A percentile compares a stretch with the other conserved stretches of the same genome.
Conservation (phyloP, 169 alveolate species). For the Cryptosporidium felis region DNA sequence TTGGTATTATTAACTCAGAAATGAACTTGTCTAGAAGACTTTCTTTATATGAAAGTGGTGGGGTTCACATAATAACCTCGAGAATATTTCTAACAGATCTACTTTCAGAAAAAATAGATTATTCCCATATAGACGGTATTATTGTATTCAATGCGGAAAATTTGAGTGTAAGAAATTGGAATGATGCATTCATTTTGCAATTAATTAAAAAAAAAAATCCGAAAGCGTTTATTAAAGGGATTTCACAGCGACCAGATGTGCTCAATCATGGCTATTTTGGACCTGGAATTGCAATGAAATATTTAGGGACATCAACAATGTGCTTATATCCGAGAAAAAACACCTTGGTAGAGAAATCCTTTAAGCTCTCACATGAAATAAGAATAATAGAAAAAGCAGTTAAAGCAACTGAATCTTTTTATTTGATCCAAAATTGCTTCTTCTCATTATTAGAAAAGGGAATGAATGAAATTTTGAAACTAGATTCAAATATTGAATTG, state of each 20-base stretch:
- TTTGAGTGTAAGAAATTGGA: conserved; percentile 51
- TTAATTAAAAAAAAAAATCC: conserved; percentile 71
- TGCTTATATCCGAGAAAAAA: conserved; percentile 25
- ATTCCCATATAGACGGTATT: conserved; percentile 68
- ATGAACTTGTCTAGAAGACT: conserved; percentile 4
- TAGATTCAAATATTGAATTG: conserved; percentile 15
- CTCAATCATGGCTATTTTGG: conserved; percentile 62
- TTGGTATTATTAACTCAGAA: conserved; percentile 22
- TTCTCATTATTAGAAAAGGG: conserved; percentile 40
- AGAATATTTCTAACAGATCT: conserved; percentile 72
- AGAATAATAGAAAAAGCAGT: conserved; percentile 53
- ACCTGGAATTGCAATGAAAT: conserved; percentile 62
- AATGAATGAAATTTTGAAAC: conserved; percentile 32
- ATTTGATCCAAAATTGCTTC: conserved; percentile 5
- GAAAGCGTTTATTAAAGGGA: conserved; percentile 73
- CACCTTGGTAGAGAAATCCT: conserved; percentile 7
- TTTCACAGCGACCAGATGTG: conserved; percentile 73
- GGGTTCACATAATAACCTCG: conserved; percentile 67
- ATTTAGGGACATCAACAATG: conserved; percentile 34
- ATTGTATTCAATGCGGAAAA: conserved; percentile 72
- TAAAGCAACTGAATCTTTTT: conserved; percentile 43
- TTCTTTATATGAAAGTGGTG: conserved; percentile 66
- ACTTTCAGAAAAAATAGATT: conserved; percentile 67
- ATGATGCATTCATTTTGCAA: conserved; percentile 75
- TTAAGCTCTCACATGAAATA: neutral